A percentile compares a stretch with the other conserved stretches of the same genome.
phyloP scores from a whole-genome alignment of 768 basidiomycete genomes.

The Russula emetica region DNA sequence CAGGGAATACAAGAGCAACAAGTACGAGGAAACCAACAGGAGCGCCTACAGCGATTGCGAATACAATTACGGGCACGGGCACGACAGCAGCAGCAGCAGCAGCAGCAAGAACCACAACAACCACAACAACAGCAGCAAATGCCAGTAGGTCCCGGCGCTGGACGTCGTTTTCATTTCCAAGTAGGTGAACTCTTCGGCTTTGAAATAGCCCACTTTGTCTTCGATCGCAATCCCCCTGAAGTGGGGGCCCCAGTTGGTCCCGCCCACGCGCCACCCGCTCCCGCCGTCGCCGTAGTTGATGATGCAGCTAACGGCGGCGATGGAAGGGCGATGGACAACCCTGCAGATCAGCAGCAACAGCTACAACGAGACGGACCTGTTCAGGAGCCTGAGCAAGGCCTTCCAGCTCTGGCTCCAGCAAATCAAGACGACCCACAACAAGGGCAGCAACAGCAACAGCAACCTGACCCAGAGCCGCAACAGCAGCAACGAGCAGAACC shows the following conservation, averaged over 20 bases:
- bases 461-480: not conserved
- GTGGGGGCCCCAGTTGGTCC: not conserved
- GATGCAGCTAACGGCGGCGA: not conserved
- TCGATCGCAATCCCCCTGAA: not conserved
- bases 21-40: not conserved
- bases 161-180: conserved; percentile 30
- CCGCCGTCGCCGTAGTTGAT: not conserved
- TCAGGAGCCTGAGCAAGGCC: not conserved
- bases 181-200: conserved; percentile 28
- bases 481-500: not conserved
- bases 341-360: not conserved
- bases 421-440: not conserved
- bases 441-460: not conserved
- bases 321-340: not conserved
- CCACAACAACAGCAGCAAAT: not conserved
- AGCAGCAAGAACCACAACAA: not conserved
- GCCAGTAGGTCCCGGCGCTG: conserved; percentile 1
- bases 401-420: not conserved
- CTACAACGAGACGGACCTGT: not conserved
- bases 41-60: not conserved
- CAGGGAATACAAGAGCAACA: not conserved
- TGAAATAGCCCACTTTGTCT: conserved; percentile 1
- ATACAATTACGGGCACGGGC: not conserved
- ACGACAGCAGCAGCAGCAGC: not conserved
- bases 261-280: not conserved